A percentile compares a stretch with the other conserved stretches of the same genome.
Evolutionary conservation across 2,329 filamentous ascomycete genomes (phyloP).

Genomic region (Colletotrichum falcatum): DNA sequence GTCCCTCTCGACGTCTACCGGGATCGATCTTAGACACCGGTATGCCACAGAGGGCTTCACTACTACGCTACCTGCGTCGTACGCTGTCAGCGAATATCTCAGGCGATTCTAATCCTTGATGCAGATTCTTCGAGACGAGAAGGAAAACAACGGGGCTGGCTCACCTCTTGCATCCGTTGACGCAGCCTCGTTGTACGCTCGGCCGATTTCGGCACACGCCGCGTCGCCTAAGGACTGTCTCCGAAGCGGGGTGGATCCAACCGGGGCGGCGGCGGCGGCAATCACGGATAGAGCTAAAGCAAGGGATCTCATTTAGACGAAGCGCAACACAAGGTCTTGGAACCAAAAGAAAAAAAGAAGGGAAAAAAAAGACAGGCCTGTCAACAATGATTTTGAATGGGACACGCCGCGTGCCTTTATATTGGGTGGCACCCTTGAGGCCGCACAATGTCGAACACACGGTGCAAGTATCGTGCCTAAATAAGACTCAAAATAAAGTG

Average conservation of each 20-base stretch:
- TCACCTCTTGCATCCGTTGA: not conserved
- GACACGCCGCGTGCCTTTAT: no score
- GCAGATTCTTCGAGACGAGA: no score
- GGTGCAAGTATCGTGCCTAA: not conserved
- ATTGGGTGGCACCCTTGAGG: no score
- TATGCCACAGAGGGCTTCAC: conserved; percentile 41
- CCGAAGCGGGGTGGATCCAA: not conserved
- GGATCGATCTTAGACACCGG: conserved; percentile 42
- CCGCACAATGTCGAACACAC: no score
- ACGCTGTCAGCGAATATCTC: not conserved
- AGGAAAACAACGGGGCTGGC: not conserved
- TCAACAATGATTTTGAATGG: no score
- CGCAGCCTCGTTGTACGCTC: conserved; percentile 10
- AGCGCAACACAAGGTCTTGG: not conserved
- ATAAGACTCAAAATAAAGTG: no score
- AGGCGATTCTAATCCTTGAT: no score
- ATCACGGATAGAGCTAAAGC: conserved; percentile 2
- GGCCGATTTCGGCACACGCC: conserved; percentile 25
- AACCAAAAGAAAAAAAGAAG: no score
- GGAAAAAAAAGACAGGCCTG: no score
- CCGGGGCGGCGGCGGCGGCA: conserved; percentile 15
- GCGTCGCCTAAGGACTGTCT: not conserved
- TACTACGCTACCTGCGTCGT: not conserved
- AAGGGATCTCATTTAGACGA: conserved; percentile 11
- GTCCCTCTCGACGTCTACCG: conserved; percentile 38